These are phyloP conservation scores for Syncephalis plumigaleata DNA, from an alignment of 371 early-diverging fungal species.

Conservation along the genomic window DNA sequence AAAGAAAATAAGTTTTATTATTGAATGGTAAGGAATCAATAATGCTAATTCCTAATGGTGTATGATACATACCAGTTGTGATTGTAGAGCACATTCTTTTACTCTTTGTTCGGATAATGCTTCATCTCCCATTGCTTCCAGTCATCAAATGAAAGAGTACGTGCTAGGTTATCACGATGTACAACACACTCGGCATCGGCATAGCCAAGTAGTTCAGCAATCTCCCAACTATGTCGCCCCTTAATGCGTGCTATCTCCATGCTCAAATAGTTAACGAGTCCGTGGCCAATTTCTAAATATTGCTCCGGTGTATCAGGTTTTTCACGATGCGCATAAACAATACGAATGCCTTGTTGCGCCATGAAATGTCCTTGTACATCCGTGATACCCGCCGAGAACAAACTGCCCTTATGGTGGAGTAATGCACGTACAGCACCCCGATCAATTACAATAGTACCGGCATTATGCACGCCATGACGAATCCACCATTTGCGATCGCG, in stretches of 20 bases:
- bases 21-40: too few species aligned
- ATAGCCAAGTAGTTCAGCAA: slow-evolving; percentile 69
- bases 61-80: too few species aligned
- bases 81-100: too few species aligned
- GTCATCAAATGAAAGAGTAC: not conserved
- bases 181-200: slow-evolving; percentile 77
- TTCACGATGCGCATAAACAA: slow-evolving; percentile 26
- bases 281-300: slow-evolving; percentile 63
- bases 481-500: slow-evolving; percentile 95
- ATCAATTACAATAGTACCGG: slow-evolving; percentile 69
- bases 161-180: slow-evolving; percentile 69
- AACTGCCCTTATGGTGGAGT: slow-evolving; percentile 38
- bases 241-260: slow-evolving; percentile 67
- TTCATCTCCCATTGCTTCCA: too few species aligned
- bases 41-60: too few species aligned
- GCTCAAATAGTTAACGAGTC: slow-evolving; percentile 74
- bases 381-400: slow-evolving; percentile 74
- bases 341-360: slow-evolving; percentile 67
- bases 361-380: slow-evolving; percentile 67
- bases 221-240: slow-evolving; percentile 59
- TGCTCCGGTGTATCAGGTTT: slow-evolving; percentile 12
- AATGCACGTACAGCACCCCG: slow-evolving; percentile 56
- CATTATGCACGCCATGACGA: slow-evolving; percentile 69
- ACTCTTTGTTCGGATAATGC: too few species aligned
- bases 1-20: too few species aligned